Base-by-base conservation (phyloP, 2,329 filamentous ascomycete genomes). In the Cladosporium sp. region DNA sequence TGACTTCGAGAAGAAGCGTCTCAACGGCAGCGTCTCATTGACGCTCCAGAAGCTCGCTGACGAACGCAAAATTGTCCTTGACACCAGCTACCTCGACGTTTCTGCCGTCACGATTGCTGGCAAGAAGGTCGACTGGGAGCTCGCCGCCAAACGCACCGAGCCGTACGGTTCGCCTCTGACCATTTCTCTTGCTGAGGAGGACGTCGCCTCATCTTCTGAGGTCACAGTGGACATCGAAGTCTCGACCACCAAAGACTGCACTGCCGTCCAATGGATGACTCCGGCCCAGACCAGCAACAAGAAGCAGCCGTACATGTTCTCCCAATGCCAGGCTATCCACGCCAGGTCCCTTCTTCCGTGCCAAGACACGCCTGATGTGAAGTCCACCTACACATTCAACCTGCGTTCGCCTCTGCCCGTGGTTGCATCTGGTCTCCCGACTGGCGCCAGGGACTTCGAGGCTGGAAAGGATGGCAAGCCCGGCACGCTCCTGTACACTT, bases 241-340 rank as follows among this genome's bases (percentile, higher is more conserved):
- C 28, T 81, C 89, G 65, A 97, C 94, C 4, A 97, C 94, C 1
- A 83, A 88, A 52, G 83, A 89, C 67, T 97, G 93, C 74, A 96
- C 92, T 10, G 93, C 93, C 9, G 79, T 99, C 61, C 93, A 97
- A 75, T 99, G 94, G 93, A 82, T 99, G 73, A 92, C 89, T 0
- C 91, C 91, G 1, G 88, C 88, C 32, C 94, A 97, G 77, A 97
- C 94, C 0, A 91, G 90, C 58, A 97, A 96, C 82, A 92, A 91
- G 78, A 94, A 91, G 74, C 89, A 95, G 65, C 93, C 93, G 1
- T 97, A 97, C 75, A 93, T 97, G 86, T 97, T 97, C 78, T 95
- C 90, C 44, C 94, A 97, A 78, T 96, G 92, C 73, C 93, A 99
- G 78, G 92, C 93, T 55, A 97, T 97, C 68, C 92, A 97, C 69